Percentiles rank a stretch among this genome's conserved stretches.
phyloP scores from a whole-genome alignment of 352 stramenopile genomes.

The Pythium graminicola region DNA sequence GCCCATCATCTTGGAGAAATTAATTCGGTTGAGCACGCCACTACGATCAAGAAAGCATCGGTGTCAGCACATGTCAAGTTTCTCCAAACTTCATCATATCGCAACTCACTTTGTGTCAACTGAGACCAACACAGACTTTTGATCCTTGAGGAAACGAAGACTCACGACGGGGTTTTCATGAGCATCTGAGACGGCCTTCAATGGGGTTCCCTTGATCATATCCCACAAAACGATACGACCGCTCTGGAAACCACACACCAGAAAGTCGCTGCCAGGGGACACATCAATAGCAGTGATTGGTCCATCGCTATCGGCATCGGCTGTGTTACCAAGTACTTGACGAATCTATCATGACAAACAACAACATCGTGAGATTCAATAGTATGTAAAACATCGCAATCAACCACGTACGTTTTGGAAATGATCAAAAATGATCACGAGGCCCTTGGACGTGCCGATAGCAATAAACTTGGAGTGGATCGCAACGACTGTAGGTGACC shows the following conservation, averaged over 20 bases:
- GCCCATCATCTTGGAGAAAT: conserved; percentile 93
- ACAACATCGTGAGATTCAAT: background rate
- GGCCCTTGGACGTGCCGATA: conserved; percentile 91
- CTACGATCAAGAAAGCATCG: conserved; percentile 29
- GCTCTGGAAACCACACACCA: conserved; percentile 91
- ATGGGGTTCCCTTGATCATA: conserved; percentile 89
- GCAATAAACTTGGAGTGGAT: conserved; percentile 97
- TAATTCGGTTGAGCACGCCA: conserved; percentile 92
- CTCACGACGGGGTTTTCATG: conserved; percentile 86
- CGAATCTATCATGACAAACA: conserved; percentile 45
- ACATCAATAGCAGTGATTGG: conserved; percentile 86
- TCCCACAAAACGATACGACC: conserved; percentile 95
- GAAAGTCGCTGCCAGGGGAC: conserved; percentile 81
- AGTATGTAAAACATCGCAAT: too few relatives aligned
- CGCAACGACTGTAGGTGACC: conserved; percentile 89
- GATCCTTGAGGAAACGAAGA: conserved; percentile 80
- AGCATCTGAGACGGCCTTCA: conserved; percentile 89
- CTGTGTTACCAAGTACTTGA: conserved; percentile 85
- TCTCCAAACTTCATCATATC: background rate
- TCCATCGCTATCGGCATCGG: conserved; percentile 61
- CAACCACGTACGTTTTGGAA: conserved; percentile 96
- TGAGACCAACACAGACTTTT: conserved; percentile 77
- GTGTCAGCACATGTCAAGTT: background rate
- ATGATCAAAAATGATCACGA: conserved; percentile 95
- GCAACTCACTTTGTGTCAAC: conserved; percentile 68